phyloP scores from a whole-genome alignment of 441 rosid species.

The Adansonia gregorii region DNA sequence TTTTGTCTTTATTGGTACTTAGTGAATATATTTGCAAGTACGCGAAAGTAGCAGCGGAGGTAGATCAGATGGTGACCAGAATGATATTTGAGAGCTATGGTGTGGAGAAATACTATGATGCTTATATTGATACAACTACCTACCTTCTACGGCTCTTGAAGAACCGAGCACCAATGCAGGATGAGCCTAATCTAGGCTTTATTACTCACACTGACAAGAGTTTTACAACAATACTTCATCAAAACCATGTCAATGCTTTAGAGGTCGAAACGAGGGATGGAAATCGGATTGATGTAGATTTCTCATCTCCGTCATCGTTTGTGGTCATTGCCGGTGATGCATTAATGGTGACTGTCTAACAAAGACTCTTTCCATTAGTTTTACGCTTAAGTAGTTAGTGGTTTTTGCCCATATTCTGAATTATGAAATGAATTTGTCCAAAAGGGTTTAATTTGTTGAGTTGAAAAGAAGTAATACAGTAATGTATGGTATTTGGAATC shows the following conservation, averaged over 20 bases:
- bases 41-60: constrained; percentile 49
- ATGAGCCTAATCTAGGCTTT: constrained; percentile 46
- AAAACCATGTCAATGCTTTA: constrained; percentile 52
- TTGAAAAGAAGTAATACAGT: not conserved
- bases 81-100: constrained; percentile 74
- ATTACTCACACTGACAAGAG: constrained; percentile 71
- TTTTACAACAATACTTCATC: constrained; percentile 61
- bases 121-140: constrained; percentile 46
- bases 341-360: constrained; percentile 40
- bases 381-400: not conserved
- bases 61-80: constrained; percentile 53
- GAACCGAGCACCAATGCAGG: constrained; percentile 44
- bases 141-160: constrained; percentile 66
- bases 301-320: constrained; percentile 49
- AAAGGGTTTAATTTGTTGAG: not conserved
- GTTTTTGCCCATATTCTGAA: not conserved
- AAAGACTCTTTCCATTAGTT: not conserved
- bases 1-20: not conserved
- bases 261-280: constrained; percentile 53
- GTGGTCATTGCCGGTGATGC: constrained; percentile 57
- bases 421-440: not conserved
- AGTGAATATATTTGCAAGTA: constrained; percentile 45
- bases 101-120: constrained; percentile 41
- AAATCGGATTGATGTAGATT: constrained; percentile 35
- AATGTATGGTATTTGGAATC: not conserved